A percentile compares a stretch with the other conserved stretches of the same genome.
phyloP scores from a whole-genome alignment of 495 filamentous ascomycete genomes.

The Neurospora sp. region DNA sequence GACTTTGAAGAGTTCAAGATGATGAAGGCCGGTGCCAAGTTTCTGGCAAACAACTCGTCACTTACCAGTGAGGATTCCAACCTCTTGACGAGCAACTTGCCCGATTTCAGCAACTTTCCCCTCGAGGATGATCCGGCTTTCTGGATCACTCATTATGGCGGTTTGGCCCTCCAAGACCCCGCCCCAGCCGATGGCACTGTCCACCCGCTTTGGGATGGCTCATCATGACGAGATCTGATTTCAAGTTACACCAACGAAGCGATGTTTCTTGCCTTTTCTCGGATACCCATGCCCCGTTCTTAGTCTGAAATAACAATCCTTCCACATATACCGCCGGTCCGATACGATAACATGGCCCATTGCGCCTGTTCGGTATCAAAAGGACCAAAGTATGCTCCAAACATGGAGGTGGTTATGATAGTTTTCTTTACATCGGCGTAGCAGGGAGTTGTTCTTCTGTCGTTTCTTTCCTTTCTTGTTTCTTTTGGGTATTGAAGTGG shows the following conservation, averaged over 20 bases:
- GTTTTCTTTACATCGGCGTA: not conserved
- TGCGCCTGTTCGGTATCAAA: not conserved
- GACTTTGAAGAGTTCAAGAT: conserved; percentile 46
- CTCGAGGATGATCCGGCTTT: conserved; percentile 25
- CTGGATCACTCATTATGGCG: conserved; percentile 21
- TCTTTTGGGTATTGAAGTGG: not conserved
- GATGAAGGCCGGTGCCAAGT: conserved; percentile 41
- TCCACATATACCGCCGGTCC: not conserved
- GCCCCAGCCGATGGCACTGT: conserved; percentile 21
- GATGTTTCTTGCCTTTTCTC: conserved; percentile 11
- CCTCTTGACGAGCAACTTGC: conserved; percentile 10
- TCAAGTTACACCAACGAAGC: conserved; percentile 10
- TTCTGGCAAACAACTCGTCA: conserved; percentile 26
- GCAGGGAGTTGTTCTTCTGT: not conserved
- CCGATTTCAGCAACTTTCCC: conserved; percentile 13
- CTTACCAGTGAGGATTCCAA: conserved; percentile 26
- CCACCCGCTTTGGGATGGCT: conserved; percentile 21
- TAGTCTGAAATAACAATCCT: not conserved
- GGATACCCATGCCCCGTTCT: conserved; percentile 7
- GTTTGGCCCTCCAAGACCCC: conserved; percentile 18
- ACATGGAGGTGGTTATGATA: not conserved
- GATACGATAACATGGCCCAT: not conserved
- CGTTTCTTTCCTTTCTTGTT: not conserved
- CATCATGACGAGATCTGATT: conserved; percentile 12
- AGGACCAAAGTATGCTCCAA: not conserved